Evolutionary conservation across 2,329 filamentous ascomycete genomes (phyloP).

Genomic region (Allantophomopsis lycopodina): DNA sequence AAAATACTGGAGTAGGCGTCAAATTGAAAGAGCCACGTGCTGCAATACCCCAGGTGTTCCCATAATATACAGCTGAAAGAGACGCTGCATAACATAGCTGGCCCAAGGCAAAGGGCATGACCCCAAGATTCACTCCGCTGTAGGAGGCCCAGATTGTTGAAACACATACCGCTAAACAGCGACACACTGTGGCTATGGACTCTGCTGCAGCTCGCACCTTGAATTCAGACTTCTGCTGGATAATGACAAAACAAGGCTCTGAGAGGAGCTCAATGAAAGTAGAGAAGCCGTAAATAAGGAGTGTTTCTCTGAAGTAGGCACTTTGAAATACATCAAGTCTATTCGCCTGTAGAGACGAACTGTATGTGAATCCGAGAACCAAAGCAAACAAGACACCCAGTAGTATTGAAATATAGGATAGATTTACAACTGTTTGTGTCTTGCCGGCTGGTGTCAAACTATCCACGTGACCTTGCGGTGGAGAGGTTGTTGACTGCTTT

Average conservation of each 20-base stretch:
- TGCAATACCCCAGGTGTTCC: constrained; percentile 44
- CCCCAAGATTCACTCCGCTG: constrained; percentile 44
- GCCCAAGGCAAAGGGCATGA: constrained; percentile 79
- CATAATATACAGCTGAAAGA: constrained; percentile 57
- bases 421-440: constrained; percentile 71
- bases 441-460: constrained; percentile 19
- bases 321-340: constrained; percentile 35
- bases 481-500: constrained; percentile 1
- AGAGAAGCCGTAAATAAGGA: constrained; percentile 41
- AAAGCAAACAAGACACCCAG: constrained; percentile 54
- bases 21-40: constrained; percentile 54
- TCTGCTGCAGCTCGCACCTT: constrained; percentile 72
- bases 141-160: constrained; percentile 50
- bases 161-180: constrained; percentile 63
- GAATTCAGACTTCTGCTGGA: constrained; percentile 72
- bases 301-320: constrained; percentile 43
- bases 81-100: constrained; percentile 63
- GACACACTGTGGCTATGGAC: constrained; percentile 63
- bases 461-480: constrained; percentile 11
- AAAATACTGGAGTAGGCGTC: constrained; percentile 29
- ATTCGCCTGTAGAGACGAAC: constrained; percentile 31
- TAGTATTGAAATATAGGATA: constrained; percentile 66
- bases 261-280: constrained; percentile 63
- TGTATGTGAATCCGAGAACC: constrained; percentile 54
- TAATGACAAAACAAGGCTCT: constrained; percentile 80